A percentile compares a stretch with the other conserved stretches of the same genome.
phyloP scores from a whole-genome alignment of 768 basidiomycete genomes.

The Lactarius trivialis region DNA sequence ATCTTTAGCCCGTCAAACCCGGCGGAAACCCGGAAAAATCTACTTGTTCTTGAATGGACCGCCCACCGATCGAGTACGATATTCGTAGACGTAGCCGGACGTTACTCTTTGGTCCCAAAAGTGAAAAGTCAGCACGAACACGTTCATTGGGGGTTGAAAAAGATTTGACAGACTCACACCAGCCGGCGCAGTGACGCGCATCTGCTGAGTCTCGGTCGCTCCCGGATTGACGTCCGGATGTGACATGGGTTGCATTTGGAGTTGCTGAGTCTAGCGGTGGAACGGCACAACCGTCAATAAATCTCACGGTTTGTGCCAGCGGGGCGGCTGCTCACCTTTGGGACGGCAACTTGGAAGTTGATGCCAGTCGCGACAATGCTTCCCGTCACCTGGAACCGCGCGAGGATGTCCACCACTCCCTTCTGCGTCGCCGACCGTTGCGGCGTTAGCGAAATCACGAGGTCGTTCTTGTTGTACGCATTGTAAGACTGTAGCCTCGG shows the following conservation, averaged over 20 bases:
- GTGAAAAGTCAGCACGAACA: neutral
- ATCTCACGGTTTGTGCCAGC: neutral
- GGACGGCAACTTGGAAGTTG: constrained; percentile 96
- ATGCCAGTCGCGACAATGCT: constrained; percentile 49
- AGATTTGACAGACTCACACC: constrained; percentile 54
- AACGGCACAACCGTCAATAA: neutral
- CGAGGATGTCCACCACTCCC: constrained; percentile 87
- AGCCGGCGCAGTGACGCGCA: constrained; percentile 82
- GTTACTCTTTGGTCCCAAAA: constrained; percentile 48
- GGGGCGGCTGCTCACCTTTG: constrained; percentile 53
- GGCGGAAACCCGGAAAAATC: constrained; percentile 90
- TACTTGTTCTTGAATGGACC: constrained; percentile 80
- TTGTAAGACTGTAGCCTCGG: constrained; percentile 65
- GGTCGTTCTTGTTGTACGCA: constrained; percentile 87
- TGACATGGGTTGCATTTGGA: constrained; percentile 98
- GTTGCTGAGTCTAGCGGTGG: constrained; percentile 73
- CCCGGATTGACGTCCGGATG: constrained; percentile 74
- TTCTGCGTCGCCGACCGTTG: constrained; percentile 73
- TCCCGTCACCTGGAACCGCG: constrained; percentile 72
- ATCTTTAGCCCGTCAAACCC: constrained; percentile 46
- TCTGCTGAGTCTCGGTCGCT: constrained; percentile 85
- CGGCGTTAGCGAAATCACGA: constrained; percentile 86
- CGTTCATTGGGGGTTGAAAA: neutral
- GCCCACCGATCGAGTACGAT: constrained; percentile 63
- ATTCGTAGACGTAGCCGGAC: constrained; percentile 83